Evolutionary conservation across 495 filamentous ascomycete genomes (phyloP), one percentile per base, ranked within the genome.

Genomic region (Sphaerosporella brunnea): DNA sequence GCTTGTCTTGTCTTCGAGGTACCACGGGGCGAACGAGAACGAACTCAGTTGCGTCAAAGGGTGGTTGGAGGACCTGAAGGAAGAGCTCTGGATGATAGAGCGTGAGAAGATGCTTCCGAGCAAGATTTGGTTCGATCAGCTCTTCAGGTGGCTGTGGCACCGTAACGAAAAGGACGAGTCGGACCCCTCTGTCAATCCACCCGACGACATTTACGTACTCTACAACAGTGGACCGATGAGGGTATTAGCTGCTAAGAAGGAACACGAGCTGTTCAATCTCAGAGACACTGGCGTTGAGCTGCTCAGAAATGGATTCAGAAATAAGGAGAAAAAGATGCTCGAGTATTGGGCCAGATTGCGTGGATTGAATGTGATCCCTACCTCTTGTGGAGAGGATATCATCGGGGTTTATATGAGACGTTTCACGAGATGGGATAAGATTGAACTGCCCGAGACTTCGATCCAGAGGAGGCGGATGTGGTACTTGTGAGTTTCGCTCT

Each of bases 241-340:
- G 21, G 43, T 34, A 20, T 16, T 46, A 19, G 43, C 43, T 34
- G 43, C 43, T 2, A 46, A 35, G 30, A 39, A 48, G 19, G 45
- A 48, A 15, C 45, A 48, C 39, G 34, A 37, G 20, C 26, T 48
- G 36, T 48, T 48, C 35, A 48, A 48, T 24, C 45, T 48, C 20
- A 9, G 21, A 15, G 45, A 37, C 36, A 48, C 45, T 11, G 45
- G 32, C 13, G 34, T 24, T 15, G 45, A 48, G 23, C 26, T 48
- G 1, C 13, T 48, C 11, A 21, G 45, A 20, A 26, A 48, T 10
- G 45, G 45, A 21, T 39, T 48, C 19, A 10, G 35, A 11, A 32
- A 32, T 38, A 48, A 48, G 19, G 45, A 48, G 45, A 48, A 48
- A 19, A 39, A 48, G 34, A 39, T 48, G 21, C 24, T 48, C 23